Conservation (phyloP, 768 basidiomycete species). For the Kondoa malvinella region DNA sequence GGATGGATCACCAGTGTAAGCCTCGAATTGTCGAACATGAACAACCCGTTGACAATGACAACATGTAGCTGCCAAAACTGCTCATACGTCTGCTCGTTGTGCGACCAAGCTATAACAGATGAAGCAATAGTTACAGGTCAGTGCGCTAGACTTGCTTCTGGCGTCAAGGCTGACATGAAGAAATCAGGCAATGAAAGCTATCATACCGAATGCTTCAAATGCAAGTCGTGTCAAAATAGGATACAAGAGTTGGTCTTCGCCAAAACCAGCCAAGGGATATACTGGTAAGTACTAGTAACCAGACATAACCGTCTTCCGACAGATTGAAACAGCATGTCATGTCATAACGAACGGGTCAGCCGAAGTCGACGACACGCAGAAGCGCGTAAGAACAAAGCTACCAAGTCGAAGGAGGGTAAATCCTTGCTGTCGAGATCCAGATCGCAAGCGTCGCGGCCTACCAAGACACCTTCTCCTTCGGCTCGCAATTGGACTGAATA, state of each 20-base stretch:
- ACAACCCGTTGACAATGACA: conserved; percentile 11
- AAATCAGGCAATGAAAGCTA: conserved; percentile 67
- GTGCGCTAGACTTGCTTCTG: conserved; percentile 4
- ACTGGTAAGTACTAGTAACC: conserved; percentile 42
- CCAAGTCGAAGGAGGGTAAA: background rate
- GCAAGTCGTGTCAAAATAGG: conserved; percentile 77
- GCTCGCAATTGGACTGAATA: background rate
- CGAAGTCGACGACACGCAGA: conserved; percentile 79
- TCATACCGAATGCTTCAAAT: conserved; percentile 97
- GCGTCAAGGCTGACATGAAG: background rate
- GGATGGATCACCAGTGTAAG: conserved; percentile 76
- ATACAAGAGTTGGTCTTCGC: conserved; percentile 98
- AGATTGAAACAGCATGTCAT: conserved; percentile 46
- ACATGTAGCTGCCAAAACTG: conserved; percentile 50
- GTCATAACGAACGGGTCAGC: conserved; percentile 93
- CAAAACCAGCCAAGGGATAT: conserved; percentile 93
- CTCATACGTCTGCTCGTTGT: conserved; percentile 90
- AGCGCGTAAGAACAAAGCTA: conserved; percentile 42
- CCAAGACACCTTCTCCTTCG: background rate
- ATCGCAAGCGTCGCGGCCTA: background rate
- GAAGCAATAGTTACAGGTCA: conserved; percentile 91
- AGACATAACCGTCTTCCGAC: background rate
- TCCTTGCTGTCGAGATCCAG: background rate
- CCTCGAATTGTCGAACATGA: conserved; percentile 27
- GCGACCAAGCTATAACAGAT: conserved; percentile 82